phyloP scores from a whole-genome alignment of 2,329 filamentous ascomycete genomes.

The Pseudocercospora musae region DNA sequence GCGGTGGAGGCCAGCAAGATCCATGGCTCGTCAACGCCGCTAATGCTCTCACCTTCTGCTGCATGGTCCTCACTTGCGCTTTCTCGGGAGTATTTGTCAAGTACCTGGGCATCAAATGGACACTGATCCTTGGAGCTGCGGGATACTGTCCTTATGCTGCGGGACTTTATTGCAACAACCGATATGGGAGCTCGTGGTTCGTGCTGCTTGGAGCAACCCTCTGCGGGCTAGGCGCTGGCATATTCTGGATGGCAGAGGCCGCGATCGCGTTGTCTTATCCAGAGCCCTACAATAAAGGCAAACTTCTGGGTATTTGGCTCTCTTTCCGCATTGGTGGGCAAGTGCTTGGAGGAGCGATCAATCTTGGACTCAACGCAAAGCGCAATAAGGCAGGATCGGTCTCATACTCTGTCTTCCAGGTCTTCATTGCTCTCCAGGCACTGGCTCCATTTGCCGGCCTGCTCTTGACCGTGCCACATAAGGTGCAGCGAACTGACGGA shows the following conservation, averaged over 20 bases:
- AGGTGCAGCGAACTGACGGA: slow-evolving; percentile 65
- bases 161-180: slow-evolving; percentile 69
- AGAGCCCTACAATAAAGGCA: slow-evolving; percentile 64
- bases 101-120: slow-evolving; percentile 67
- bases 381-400: slow-evolving; percentile 60
- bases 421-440: slow-evolving; percentile 70
- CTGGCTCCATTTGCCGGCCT: slow-evolving; percentile 62
- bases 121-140: slow-evolving; percentile 67
- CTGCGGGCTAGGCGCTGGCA: slow-evolving; percentile 66
- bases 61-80: slow-evolving; percentile 70
- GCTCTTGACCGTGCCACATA: slow-evolving; percentile 57
- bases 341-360: slow-evolving; percentile 69
- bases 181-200: slow-evolving; percentile 67
- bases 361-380: slow-evolving; percentile 62
- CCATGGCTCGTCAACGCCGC: slow-evolving; percentile 67
- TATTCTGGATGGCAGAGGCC: slow-evolving; percentile 74
- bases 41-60: slow-evolving; percentile 67
- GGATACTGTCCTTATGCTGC: slow-evolving; percentile 71
- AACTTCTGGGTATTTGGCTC: slow-evolving; percentile 67
- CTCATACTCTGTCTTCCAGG: slow-evolving; percentile 64
- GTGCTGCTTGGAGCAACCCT: slow-evolving; percentile 64
- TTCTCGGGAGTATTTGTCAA: slow-evolving; percentile 63
- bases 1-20: slow-evolving; percentile 63
- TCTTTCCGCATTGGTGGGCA: slow-evolving; percentile 60
- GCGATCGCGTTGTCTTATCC: slow-evolving; percentile 71